Evolutionary conservation across 805 yeast genomes (phyloP).

Genomic region (Starmerella roubikii): DNA sequence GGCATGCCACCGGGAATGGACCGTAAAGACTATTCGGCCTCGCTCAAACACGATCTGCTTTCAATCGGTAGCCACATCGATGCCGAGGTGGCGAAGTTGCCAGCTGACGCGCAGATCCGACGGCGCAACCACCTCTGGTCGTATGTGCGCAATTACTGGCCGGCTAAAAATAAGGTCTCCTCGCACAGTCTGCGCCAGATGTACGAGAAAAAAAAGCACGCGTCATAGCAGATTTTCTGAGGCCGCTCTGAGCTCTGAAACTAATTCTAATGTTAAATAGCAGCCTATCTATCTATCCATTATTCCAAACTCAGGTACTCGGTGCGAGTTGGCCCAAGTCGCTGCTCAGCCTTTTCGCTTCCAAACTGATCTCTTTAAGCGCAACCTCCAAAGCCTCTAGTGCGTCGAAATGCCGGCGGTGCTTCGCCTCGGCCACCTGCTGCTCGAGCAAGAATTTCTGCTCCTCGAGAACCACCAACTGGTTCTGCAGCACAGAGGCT

Average conservation of each 20-base stretch:
- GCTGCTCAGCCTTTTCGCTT: conserved; percentile 31
- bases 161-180: conserved; percentile 43
- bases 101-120: conserved; percentile 28
- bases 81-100: conserved; percentile 24
- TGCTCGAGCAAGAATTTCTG: conserved; percentile 60
- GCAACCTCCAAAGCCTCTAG: conserved; percentile 45
- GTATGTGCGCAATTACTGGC: conserved; percentile 77
- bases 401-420: conserved; percentile 66
- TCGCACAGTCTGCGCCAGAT: conserved; percentile 58
- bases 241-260: not conserved
- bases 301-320: not conserved
- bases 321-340: conserved; percentile 44
- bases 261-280: not conserved
- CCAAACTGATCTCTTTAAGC: conserved; percentile 40
- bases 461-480: conserved; percentile 75
- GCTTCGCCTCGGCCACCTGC: conserved; percentile 48
- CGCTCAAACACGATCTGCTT: conserved; percentile 53
- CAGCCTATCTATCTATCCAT: not conserved
- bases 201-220: conserved; percentile 35
- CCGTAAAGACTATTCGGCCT: conserved; percentile 62
- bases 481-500: conserved; percentile 27
- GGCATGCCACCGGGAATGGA: conserved; percentile 57
- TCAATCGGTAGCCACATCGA: conserved; percentile 62
- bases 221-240: too few species aligned
- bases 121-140: conserved; percentile 63